Evolutionary conservation across 805 yeast genomes (phyloP).

Genomic region (Scheffersomyces lignosus): DNA sequence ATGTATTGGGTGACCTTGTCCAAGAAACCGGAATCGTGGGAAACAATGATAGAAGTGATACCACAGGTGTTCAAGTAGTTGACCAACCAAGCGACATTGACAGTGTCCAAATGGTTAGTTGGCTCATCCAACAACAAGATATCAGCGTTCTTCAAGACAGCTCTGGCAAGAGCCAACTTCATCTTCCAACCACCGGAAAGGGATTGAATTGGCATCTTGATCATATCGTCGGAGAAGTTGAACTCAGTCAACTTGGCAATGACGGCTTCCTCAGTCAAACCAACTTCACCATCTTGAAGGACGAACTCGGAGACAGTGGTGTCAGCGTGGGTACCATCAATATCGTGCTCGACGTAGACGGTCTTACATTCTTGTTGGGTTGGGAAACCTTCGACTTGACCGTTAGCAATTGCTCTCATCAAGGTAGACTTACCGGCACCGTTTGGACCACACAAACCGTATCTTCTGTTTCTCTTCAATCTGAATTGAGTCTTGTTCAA

Average conservation of each 20-base stretch:
- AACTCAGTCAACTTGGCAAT: slow-evolving; percentile 80
- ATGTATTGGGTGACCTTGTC: slow-evolving; percentile 97
- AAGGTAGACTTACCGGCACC: slow-evolving; percentile 59
- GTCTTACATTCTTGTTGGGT: slow-evolving; percentile 98
- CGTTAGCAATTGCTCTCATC: slow-evolving; percentile 96
- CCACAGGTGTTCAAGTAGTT: slow-evolving; percentile 99
- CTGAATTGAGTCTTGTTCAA: slow-evolving; percentile 99
- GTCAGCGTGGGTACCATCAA: slow-evolving; percentile 97
- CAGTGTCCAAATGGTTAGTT: slow-evolving; percentile 99
- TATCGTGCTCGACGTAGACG: slow-evolving; percentile 99
- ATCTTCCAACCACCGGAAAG: slow-evolving; percentile 99
- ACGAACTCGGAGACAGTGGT: slow-evolving; percentile 93
- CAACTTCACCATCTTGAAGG: slow-evolving; percentile 75
- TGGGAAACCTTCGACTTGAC: slow-evolving; percentile 99
- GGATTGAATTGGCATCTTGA: slow-evolving; percentile 89
- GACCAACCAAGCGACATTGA: slow-evolving; percentile 99
- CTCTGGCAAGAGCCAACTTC: slow-evolving; percentile 99
- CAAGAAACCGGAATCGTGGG: slow-evolving; percentile 99
- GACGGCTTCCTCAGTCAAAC: slow-evolving; percentile 69
- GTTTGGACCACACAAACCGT: slow-evolving; percentile 83
- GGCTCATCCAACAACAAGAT: slow-evolving; percentile 98
- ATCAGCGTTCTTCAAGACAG: slow-evolving; percentile 97
- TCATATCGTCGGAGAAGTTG: slow-evolving; percentile 93
- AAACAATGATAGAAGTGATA: slow-evolving; percentile 96
- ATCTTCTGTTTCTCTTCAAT: slow-evolving; percentile 98